Evolutionary conservation across 1,284 basidiomycete species (phyloP).

Genomic region (Hortiboletus rubellus): DNA sequence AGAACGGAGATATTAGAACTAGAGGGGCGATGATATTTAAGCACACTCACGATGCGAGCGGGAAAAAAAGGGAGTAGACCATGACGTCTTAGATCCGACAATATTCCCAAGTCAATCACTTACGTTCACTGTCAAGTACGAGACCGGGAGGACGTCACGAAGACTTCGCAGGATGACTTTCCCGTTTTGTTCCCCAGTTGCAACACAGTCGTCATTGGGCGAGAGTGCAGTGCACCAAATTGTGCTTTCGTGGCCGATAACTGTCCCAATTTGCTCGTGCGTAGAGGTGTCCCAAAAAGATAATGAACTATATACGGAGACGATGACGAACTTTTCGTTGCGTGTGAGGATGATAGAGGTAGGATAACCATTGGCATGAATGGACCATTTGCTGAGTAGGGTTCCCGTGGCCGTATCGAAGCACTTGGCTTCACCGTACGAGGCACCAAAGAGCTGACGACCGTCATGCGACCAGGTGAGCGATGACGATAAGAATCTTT

Average conservation of each 20-base stretch:
- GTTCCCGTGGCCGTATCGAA: neutral
- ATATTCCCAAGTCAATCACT: neutral
- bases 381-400: neutral
- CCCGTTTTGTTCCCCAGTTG: neutral
- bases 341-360: neutral
- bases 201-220: neutral
- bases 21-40: too few relatives aligned
- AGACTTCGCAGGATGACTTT: neutral
- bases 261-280: neutral
- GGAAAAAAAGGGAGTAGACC: neutral
- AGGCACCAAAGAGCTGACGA: neutral
- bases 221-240: neutral
- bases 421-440: neutral
- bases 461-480: neutral
- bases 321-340: neutral
- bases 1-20: neutral
- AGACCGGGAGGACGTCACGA: neutral
- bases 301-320: neutral
- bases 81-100: neutral
- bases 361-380: neutral
- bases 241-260: neutral
- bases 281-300: slow-evolving; percentile 1
- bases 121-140: neutral
- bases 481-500: neutral
- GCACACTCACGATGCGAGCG: neutral